Base-by-base conservation (phyloP, 208 protist species). In the Leishmania mexicana region DNA sequence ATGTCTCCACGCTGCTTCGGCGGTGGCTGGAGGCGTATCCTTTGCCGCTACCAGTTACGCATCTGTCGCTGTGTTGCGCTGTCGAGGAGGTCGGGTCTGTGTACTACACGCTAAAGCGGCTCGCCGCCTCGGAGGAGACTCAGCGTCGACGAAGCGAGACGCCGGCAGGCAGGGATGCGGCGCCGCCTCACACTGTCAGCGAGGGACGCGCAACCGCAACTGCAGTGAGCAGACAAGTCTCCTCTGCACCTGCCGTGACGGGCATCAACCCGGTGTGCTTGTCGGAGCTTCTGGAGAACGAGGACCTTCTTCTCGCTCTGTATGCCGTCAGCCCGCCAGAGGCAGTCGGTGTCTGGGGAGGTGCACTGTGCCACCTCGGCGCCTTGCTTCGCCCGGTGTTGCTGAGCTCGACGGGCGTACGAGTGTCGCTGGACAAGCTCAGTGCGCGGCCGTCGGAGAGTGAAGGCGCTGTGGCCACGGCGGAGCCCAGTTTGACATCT, bases 101-200 rank as follows among this genome's bases (percentile, higher is more conserved):
- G 11, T 87, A 87, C 84, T 87, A 81, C 71, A 77, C 84, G 17
- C 72, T 87, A 49, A 87, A 87, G 84, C 80, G 84, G 38, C 76
- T 87, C 31, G 84, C 80, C 21, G 84, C 84, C 28, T 86, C 79
- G 7, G 79, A 83, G 54, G 79, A 81, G 49, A 62, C 28, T 60
- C 35, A 78, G 58, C 78, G 78, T 28, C 73, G 73, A 49, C 75
- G 68, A 68, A 79, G 78, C 42, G 65, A 58, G 57, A 38, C 83
- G 21, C 65, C 67, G 28, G 35, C 51, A 40, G 65, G 42, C 28
- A 4, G 49, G 53, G 40, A 68, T 49, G 24, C 68, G 35, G 76
- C 62, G 35, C 21, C 42, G 1, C 21, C 58, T 24, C 31, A 38
- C 38, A 24, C 58, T 60, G 38, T 54, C 7, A 31, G 58, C 24